Percentiles rank a stretch among this genome's conserved stretches.
phyloP scores from a whole-genome alignment of 108 stramenopile species.

The Fistulifera solaris region DNA sequence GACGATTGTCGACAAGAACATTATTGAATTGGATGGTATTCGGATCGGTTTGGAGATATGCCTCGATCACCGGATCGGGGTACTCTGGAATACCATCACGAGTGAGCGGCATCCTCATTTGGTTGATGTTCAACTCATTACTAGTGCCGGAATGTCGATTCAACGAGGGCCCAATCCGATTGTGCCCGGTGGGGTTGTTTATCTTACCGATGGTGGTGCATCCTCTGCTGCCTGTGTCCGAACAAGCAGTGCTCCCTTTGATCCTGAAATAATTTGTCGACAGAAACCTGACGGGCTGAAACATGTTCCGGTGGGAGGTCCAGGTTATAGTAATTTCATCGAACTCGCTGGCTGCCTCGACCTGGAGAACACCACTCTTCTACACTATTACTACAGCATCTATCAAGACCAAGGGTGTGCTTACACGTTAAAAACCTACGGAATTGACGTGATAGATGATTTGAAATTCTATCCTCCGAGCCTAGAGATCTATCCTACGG shows the following conservation, averaged over 20 bases:
- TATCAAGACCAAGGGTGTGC: conserved; percentile 32
- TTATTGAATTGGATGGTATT: conserved; percentile 20
- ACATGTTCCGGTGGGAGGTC: conserved; percentile 24
- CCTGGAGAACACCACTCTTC: conserved; percentile 15
- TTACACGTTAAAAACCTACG: conserved; percentile 25
- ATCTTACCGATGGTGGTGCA: conserved; percentile 29
- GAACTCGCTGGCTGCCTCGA: conserved; percentile 22
- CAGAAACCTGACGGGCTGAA: conserved; percentile 17
- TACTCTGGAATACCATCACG: conserved; percentile 13
- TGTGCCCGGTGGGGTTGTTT: conserved; percentile 32
- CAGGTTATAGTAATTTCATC: conserved; percentile 21
- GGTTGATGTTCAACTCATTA: conserved; percentile 28
- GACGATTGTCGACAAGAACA: conserved; percentile 19
- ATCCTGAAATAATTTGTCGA: conserved; percentile 28
- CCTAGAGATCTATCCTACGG: conserved; percentile 30
- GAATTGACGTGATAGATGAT: conserved; percentile 32
- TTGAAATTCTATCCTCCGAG: conserved; percentile 26
- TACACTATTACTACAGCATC: conserved; percentile 24
- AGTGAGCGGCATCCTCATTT: conserved; percentile 14
- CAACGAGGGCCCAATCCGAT: conserved; percentile 30
- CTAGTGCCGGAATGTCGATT: conserved; percentile 30
- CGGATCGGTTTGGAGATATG: conserved; percentile 31
- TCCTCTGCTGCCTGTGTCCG: conserved; percentile 29
- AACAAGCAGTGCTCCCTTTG: conserved; percentile 21
- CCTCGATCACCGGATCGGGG: conserved; percentile 31